Evolutionary conservation across 2,329 filamentous ascomycete species (phyloP), one percentile per base, ranked within the genome.

Genomic region (Diaporthe australafricana): DNA sequence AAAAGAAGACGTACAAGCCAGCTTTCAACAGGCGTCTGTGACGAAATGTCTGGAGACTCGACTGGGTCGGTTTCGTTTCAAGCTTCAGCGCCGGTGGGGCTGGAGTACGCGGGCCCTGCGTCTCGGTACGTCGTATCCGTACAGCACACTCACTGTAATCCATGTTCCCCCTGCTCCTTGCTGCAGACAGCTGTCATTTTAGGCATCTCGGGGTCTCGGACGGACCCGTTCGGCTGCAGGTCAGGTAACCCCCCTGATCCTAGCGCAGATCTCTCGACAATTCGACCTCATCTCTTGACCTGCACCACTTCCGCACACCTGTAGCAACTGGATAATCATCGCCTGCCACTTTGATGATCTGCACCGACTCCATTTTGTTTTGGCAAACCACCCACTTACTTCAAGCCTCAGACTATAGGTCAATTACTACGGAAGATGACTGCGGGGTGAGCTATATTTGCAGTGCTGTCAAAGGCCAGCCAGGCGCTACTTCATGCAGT

Each of bases 121-220:
- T 27, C 32, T 35, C 52, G 30, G 52, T 35, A 8, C 17, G 57
- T 47, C 42, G 42, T 63, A 32, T 22, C 27, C 16, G 38, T 60
- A 42, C 17, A 20, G 17, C 3, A 53, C 50, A 11, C 22, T 42
- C 22, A 22, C 38, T 45, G 5, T 20, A 9, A n/a, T 22, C 20
- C 57, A 35, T 17, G 57, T 25, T 20, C 20, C 42, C 60, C 60
- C 42, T 63, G 60, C 42, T 22, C 5, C 27, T 17, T 14, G 27
- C 27, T 63, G 27, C 60, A 65, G 42, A 65, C 42, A 50, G 45
- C 60, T 65, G 60, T 65, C 60, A 65, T 65, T 65, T 45, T 65
- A 50, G 60, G 45, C 11, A 22, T 20, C 38, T 50, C 60, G 60
- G 60, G 60, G 45, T 65, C 45, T 65, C 45, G 60, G 60, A 65